Base-by-base conservation (phyloP, 129 eudicot species). In the Pittosporum tobira region DNA sequence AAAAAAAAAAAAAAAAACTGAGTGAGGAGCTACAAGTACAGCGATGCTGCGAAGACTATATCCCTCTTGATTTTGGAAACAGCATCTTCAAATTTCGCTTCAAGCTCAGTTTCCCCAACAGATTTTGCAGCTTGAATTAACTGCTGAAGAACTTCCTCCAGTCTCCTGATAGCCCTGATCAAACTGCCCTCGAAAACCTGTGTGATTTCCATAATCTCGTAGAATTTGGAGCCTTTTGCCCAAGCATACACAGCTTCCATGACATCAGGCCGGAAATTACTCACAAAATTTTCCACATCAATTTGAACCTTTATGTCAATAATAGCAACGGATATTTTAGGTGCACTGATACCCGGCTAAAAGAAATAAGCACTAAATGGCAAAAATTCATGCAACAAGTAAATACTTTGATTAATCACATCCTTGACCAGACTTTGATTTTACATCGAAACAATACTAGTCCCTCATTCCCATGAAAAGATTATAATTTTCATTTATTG, bases 61-160 rank as follows among this genome's bases (percentile, higher is more conserved):
- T 91, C 98, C 61, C 99, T 87, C 83, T 93, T 93, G 65, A 93
- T 93, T 82, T 78, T 81, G 57, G 77, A 73, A 61, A 87, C 91
- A 3, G 94, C 95, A 11, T 87, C 99, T 59, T 93, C 99, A 54
- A 93, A 87, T 62, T 87, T 93, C 20, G 72, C 74, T 73, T 87
- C 85, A 59, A 93, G 96, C 72, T 87, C 99, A 4, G 72, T 77
- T 68, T 93, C 99, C 62, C 99, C 99, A 24, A 93, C 57, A 8
- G 94, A 87, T 79, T 83, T 81, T 65, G 99, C 99, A 0, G 96
- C 96, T 57, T 68, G 71, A 51, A 83, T 93, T 38, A 93, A 71
- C 64, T 93, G 99, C 79, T 93, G 99, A 47, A 93, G 96, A 34
- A 93, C 85, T 77, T 93, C 99, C 71, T 93, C 99, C 56, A 93